Percentiles rank a stretch among this genome's conserved stretches.
phyloP scores from a whole-genome alignment of 1,139 yeast species.

The Lodderomyces metapsilosis region DNA sequence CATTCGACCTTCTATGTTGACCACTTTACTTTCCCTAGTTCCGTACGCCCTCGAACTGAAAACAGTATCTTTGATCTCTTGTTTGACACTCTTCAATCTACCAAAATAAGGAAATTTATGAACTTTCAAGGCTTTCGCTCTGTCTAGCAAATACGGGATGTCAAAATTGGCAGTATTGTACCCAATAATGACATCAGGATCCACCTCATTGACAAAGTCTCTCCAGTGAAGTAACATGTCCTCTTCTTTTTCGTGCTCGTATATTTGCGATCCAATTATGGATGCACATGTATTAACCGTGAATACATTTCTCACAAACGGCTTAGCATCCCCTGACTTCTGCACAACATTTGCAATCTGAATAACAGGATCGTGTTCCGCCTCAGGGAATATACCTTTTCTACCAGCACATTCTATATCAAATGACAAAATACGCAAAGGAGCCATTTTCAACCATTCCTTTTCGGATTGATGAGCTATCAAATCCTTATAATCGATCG shows the following conservation, averaged over 20 bases:
- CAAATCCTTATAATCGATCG: constrained; percentile 64
- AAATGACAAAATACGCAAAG: constrained; percentile 86
- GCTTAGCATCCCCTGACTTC: constrained; percentile 73
- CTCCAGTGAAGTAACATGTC: constrained; percentile 87
- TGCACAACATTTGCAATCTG: constrained; percentile 96
- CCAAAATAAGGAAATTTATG: constrained; percentile 84
- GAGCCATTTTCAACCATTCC: constrained; percentile 92
- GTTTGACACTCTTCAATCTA: constrained; percentile 62
- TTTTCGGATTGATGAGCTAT: constrained; percentile 88
- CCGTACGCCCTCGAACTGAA: constrained; percentile 97
- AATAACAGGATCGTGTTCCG: constrained; percentile 89
- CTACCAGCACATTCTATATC: constrained; percentile 99
- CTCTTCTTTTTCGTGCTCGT: constrained; percentile 69
- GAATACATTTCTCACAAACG: constrained; percentile 92
- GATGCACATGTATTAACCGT: constrained; percentile 90
- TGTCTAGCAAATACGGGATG: constrained; percentile 84
- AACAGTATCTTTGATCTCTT: constrained; percentile 75
- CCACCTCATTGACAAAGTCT: constrained; percentile 76
- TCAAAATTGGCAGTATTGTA: constrained; percentile 94
- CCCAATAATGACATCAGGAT: constrained; percentile 96
- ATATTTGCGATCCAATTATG: constrained; percentile 90
- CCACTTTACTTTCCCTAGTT: constrained; percentile 87
- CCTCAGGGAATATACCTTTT: constrained; percentile 94
- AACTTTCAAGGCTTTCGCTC: constrained; percentile 74
- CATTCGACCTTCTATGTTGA: constrained; percentile 93